phyloP scores from a whole-genome alignment of 495 filamentous ascomycete species.

The Xylaria palmicola region DNA sequence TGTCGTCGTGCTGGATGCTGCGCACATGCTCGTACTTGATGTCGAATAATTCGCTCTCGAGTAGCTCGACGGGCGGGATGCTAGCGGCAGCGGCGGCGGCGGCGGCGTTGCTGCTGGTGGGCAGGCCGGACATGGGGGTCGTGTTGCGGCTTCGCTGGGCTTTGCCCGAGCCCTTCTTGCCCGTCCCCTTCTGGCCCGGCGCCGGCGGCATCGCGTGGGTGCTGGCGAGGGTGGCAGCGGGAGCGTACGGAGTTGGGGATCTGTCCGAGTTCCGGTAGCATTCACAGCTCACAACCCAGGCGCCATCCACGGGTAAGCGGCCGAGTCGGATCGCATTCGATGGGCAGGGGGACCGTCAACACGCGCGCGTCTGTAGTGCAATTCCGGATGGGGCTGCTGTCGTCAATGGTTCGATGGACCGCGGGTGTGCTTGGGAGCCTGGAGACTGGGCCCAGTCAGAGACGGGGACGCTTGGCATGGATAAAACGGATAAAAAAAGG shows the following conservation, averaged over 20 bases:
- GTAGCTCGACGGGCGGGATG: slow-evolving; percentile 53
- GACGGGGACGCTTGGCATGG: background rate
- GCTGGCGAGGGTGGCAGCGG: background rate
- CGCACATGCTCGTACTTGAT: slow-evolving; percentile 50
- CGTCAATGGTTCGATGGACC: background rate
- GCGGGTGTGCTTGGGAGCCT: background rate
- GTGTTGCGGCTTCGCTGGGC: slow-evolving; percentile 83
- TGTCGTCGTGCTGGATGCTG: slow-evolving; percentile 66
- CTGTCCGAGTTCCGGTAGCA: background rate
- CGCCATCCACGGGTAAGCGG: background rate
- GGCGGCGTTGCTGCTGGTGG: slow-evolving; percentile 57
- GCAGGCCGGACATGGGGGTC: slow-evolving; percentile 67
- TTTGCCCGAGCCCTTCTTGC: slow-evolving; percentile 67
- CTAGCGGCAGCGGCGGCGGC: slow-evolving; percentile 54
- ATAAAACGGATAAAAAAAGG: background rate
- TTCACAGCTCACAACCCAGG: background rate
- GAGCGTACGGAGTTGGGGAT: background rate
- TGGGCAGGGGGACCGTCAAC: background rate
- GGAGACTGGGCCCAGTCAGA: background rate
- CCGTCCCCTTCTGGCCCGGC: slow-evolving; percentile 68
- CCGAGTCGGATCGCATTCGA: background rate
- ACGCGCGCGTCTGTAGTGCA: slow-evolving; percentile 2
- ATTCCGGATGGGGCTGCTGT: slow-evolving; percentile 8
- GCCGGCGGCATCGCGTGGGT: slow-evolving; percentile 46
- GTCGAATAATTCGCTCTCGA: slow-evolving; percentile 65